Conservation (phyloP, 305 asterid genomes). For the Fraxinus angustifolia region DNA sequence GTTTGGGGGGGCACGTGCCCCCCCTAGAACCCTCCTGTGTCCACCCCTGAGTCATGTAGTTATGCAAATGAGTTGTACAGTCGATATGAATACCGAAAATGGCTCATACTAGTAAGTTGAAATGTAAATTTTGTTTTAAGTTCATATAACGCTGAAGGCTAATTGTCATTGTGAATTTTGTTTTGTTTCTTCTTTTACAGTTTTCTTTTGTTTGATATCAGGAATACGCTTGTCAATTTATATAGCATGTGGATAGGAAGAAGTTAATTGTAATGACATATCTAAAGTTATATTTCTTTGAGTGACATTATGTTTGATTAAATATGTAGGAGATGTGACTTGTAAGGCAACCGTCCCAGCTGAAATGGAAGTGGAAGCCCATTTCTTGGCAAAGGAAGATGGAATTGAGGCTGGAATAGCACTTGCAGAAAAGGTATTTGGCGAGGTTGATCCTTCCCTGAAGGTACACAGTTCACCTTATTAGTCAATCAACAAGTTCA, state of each 20-base stretch:
- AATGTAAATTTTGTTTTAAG: not conserved
- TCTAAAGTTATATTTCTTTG: not conserved
- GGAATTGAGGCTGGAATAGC: constrained; percentile 87
- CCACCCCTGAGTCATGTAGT: not conserved
- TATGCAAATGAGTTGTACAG: not conserved
- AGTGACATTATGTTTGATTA: not conserved
- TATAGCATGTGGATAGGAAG: not conserved
- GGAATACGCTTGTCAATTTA: not conserved
- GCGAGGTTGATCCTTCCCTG: constrained; percentile 74
- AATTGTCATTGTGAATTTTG: not conserved
- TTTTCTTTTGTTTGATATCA: not conserved
- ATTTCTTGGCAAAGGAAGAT: constrained; percentile 84
- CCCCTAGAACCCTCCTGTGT: too few relatives aligned
- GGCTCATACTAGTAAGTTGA: not conserved
- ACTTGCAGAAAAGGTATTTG: constrained; percentile 79
- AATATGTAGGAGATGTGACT: constrained; percentile 76
- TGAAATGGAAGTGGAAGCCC: constrained; percentile 87
- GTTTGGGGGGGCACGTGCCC: too few relatives aligned
- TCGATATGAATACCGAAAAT: not conserved
- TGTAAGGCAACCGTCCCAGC: constrained; percentile 82
- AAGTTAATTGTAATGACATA: not conserved
- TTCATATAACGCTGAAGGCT: constrained; percentile 12
- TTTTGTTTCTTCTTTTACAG: not conserved
- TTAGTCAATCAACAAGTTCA: not conserved
- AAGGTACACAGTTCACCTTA: constrained; percentile 37